phyloP scores from a whole-genome alignment of 306 rosid species.

The Dicorynia guianensis region DNA sequence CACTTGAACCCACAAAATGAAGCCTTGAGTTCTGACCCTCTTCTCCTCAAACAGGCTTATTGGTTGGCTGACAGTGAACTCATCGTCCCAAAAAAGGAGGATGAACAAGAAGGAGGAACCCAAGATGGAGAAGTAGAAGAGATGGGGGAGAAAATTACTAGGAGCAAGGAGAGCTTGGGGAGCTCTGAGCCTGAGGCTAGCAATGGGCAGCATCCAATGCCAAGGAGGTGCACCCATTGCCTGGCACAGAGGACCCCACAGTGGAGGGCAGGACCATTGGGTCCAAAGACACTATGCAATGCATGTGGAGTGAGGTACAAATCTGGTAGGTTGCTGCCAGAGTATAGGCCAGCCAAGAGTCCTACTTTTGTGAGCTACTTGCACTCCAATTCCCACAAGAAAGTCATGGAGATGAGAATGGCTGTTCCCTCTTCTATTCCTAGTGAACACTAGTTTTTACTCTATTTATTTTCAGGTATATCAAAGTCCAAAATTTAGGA shows the following conservation, averaged over 20 bases:
- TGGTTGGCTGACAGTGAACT: conserved; percentile 74
- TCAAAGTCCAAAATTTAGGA: conserved; percentile 7
- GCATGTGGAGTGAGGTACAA: conserved; percentile 58
- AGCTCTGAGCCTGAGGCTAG: conserved; percentile 22
- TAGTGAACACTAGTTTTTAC: conserved; percentile 17
- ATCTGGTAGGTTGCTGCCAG: conserved; percentile 55
- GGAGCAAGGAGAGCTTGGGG: conserved; percentile 32
- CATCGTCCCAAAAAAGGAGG: conserved; percentile 43
- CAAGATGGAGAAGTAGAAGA: conserved; percentile 19
- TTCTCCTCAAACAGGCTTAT: conserved; percentile 64
- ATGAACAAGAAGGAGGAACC: background rate
- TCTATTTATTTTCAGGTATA: conserved; percentile 24
- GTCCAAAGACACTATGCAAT: conserved; percentile 51
- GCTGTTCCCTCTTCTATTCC: conserved; percentile 31
- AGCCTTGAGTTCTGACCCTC: conserved; percentile 48
- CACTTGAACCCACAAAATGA: conserved; percentile 35
- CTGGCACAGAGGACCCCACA: conserved; percentile 51
- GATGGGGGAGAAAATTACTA: conserved; percentile 7
- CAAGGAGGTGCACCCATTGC: conserved; percentile 57
- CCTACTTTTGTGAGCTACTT: conserved; percentile 48
- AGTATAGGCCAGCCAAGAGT: conserved; percentile 54
- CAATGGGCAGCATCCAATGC: conserved; percentile 42
- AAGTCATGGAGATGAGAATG: conserved; percentile 56
- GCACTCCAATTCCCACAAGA: conserved; percentile 55
- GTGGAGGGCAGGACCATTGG: conserved; percentile 52